Conservation (phyloP, 257 asterid genomes). For the Paulownia fortunei region DNA sequence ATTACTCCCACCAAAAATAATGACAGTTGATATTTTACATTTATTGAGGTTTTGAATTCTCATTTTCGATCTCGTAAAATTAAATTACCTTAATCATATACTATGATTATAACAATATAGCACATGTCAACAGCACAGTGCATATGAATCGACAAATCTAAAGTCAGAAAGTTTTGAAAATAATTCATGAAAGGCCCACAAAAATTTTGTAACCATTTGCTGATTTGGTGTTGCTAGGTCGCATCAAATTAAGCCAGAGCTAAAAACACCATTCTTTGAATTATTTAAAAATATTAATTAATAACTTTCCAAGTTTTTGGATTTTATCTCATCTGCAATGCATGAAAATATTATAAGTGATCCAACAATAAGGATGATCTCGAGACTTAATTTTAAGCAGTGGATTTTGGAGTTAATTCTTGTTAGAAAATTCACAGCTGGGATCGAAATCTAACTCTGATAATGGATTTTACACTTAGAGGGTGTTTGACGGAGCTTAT, state of each 20-base stretch:
- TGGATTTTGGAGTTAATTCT: no score
- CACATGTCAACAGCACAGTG: neutral
- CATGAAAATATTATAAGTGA: neutral
- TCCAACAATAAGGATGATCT: neutral
- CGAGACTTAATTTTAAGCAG: no score
- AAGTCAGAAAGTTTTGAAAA: slow-evolving; percentile 3
- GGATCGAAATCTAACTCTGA: no score
- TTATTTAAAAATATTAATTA: neutral
- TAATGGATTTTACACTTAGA: no score
- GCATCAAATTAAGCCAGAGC: slow-evolving; percentile 17
- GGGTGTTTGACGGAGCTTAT: no score
- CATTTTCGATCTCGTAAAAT: no score
- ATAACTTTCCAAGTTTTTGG: neutral
- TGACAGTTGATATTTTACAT: no score
- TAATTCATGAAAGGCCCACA: neutral
- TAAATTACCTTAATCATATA: neutral
- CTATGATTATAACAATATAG: neutral
- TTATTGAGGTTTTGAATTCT: no score
- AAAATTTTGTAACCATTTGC: neutral
- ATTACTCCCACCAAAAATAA: no score
- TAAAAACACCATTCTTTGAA: neutral
- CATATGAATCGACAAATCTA: slow-evolving; percentile 25
- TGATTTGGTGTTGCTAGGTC: slow-evolving; percentile 10
- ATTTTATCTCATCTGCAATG: neutral
- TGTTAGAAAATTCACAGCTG: no score